Conservation (phyloP, 495 filamentous ascomycete species). For the Annulohypoxylon maeteangense region DNA sequence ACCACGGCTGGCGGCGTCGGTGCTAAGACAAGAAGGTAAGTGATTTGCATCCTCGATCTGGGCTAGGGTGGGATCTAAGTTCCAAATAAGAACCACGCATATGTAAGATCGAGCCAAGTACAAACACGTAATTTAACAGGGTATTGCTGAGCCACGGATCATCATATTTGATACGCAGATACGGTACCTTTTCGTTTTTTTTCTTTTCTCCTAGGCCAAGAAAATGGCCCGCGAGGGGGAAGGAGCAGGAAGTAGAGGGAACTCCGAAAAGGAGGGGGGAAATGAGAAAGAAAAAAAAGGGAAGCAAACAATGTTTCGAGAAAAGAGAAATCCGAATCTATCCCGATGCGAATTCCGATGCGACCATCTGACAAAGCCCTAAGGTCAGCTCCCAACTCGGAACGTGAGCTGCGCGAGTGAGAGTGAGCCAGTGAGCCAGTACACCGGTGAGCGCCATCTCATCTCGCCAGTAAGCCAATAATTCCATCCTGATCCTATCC, state of each 20-base stretch:
- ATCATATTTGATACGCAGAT: background rate
- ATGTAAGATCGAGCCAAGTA: conserved; percentile 1
- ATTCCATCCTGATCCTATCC: background rate
- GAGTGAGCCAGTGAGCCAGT: no score
- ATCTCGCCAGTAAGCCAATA: conserved; percentile 24
- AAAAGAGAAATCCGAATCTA: conserved; percentile 1
- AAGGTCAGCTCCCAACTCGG: background rate
- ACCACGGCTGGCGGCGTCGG: background rate
- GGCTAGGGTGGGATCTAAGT: background rate
- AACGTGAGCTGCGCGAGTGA: conserved; percentile 1
- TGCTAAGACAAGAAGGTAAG: conserved; percentile 2
- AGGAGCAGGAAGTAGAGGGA: background rate
- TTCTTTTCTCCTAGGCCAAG: background rate
- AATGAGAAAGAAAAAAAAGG: background rate
- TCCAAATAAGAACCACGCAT: background rate
- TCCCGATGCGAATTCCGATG: conserved; percentile 9
- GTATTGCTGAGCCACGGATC: conserved; percentile 8
- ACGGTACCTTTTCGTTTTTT: background rate
- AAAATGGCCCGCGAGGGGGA: background rate
- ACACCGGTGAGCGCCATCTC: no score
- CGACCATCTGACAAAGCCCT: conserved; percentile 11
- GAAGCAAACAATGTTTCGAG: background rate
- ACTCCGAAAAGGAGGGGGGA: background rate
- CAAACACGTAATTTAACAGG: conserved; percentile 5
- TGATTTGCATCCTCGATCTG: background rate